Conservation (phyloP, 2,329 filamentous ascomycete species). For the Cercospora beticola region DNA sequence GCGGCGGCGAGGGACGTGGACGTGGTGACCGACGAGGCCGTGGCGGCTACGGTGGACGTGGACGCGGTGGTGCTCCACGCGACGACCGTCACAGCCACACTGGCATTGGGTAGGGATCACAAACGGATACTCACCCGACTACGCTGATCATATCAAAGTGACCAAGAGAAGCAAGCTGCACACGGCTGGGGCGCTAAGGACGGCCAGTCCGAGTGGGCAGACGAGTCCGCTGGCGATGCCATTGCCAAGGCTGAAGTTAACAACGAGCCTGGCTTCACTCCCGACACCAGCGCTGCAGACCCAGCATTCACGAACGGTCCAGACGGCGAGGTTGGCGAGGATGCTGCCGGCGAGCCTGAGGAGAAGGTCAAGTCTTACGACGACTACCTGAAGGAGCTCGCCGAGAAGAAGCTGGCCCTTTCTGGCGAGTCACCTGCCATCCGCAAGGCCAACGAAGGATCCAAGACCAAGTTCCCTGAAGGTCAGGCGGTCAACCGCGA, state of each 20-base stretch:
- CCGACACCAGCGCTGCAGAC: constrained; percentile 43
- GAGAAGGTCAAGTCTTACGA: constrained; percentile 88
- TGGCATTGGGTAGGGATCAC: constrained; percentile 55
- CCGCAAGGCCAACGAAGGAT: constrained; percentile 90
- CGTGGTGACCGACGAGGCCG: constrained; percentile 50
- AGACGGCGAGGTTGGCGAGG: constrained; percentile 35
- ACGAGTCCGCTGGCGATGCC: constrained; percentile 86
- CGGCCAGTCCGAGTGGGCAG: constrained; percentile 79
- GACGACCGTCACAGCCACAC: constrained; percentile 63
- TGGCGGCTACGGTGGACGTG: constrained; percentile 50
- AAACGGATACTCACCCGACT: not conserved
- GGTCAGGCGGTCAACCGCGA: constrained; percentile 67
- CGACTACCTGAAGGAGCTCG: constrained; percentile 78
- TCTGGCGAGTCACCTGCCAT: constrained; percentile 64
- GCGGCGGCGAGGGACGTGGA: constrained; percentile 51
- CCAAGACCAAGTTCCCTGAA: constrained; percentile 89
- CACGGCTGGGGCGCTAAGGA: constrained; percentile 82
- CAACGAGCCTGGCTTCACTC: constrained; percentile 31
- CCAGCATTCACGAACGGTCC: constrained; percentile 49
- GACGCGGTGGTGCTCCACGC: constrained; percentile 48
- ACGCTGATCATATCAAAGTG: constrained; percentile 50
- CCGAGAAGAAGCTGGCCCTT: constrained; percentile 74
- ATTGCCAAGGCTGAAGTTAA: constrained; percentile 64
- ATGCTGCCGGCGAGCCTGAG: constrained; percentile 46
- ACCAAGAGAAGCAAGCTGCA: constrained; percentile 81